These are phyloP conservation scores for Myriosclerotinia curreyana DNA, from an alignment of 2,329 filamentous ascomycete genomes.

Conservation along the genomic window DNA sequence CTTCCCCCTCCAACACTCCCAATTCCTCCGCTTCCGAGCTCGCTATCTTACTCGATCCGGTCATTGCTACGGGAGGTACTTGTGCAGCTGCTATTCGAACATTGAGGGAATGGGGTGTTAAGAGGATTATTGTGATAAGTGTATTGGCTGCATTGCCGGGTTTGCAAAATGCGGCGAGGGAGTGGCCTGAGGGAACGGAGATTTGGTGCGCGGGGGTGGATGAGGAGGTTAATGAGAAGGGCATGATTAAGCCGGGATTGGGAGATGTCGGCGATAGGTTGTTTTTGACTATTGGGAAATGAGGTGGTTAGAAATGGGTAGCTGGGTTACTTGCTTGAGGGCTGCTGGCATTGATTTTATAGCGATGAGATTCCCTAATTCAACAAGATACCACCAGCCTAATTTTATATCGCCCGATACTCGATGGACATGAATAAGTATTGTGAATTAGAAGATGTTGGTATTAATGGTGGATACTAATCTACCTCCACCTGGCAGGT, in stretches of 20 bases:
- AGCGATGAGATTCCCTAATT: neutral
- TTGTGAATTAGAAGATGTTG: neutral
- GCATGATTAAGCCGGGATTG: conserved; percentile 87
- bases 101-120: conserved; percentile 86
- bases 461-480: conserved; percentile 23
- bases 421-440: neutral
- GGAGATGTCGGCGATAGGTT: conserved; percentile 89
- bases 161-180: conserved; percentile 65
- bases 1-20: conserved; percentile 42
- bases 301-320: neutral
- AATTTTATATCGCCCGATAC: neutral
- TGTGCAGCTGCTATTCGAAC: conserved; percentile 87
- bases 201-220: conserved; percentile 85
- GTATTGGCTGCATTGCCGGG: conserved; percentile 72
- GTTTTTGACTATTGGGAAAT: conserved; percentile 87
- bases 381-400: conserved; percentile 18
- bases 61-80: conserved; percentile 92
- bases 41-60: conserved; percentile 83
- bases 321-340: neutral
- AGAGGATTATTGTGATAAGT: conserved; percentile 71
- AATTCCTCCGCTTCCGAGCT: conserved; percentile 51
- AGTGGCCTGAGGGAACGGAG: conserved; percentile 75
- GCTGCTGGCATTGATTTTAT: conserved; percentile 2
- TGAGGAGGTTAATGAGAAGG: conserved; percentile 65
- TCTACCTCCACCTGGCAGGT: conserved; percentile 21